Conservation (phyloP, 345 rosid genomes). For the Citrus medica region DNA sequence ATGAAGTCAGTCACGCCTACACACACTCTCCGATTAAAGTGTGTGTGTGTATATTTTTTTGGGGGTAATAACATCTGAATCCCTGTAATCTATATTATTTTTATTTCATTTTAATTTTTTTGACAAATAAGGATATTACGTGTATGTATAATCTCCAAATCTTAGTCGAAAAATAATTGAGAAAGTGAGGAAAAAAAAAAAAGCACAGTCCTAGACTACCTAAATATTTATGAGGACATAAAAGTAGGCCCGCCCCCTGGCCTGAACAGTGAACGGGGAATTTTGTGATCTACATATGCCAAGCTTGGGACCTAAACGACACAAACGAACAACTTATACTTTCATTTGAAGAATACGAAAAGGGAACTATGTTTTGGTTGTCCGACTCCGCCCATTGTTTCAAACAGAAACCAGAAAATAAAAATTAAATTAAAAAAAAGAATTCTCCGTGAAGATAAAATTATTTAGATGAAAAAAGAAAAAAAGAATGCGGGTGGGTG, state of each 20-base stretch:
- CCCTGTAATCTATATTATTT: too few relatives aligned
- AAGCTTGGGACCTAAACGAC: not conserved
- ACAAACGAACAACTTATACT: not conserved
- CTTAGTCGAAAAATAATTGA: not conserved
- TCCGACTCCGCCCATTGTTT: too few relatives aligned
- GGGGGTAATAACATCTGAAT: too few relatives aligned
- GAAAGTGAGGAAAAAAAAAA: not conserved
- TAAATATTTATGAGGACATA: too few relatives aligned
- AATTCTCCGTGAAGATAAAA: not conserved
- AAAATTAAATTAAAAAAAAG: not conserved
- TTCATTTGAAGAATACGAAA: not conserved
- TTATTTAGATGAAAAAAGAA: not conserved
- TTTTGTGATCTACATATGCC: not conserved
- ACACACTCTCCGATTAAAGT: slow-evolving; percentile 2
- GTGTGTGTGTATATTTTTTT: too few relatives aligned
- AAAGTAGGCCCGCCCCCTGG: too few relatives aligned
- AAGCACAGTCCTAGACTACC: not conserved
- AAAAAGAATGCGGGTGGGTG: too few relatives aligned
- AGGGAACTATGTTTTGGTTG: too few relatives aligned
- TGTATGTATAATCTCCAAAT: too few relatives aligned
- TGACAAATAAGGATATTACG: too few relatives aligned
- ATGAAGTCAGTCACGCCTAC: slow-evolving; percentile 45
- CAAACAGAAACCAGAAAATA: too few relatives aligned
- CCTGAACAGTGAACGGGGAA: not conserved
- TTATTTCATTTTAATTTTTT: too few relatives aligned